Conservation (phyloP, 164 flowering plant genomes). For the Houttuynia cordata region DNA sequence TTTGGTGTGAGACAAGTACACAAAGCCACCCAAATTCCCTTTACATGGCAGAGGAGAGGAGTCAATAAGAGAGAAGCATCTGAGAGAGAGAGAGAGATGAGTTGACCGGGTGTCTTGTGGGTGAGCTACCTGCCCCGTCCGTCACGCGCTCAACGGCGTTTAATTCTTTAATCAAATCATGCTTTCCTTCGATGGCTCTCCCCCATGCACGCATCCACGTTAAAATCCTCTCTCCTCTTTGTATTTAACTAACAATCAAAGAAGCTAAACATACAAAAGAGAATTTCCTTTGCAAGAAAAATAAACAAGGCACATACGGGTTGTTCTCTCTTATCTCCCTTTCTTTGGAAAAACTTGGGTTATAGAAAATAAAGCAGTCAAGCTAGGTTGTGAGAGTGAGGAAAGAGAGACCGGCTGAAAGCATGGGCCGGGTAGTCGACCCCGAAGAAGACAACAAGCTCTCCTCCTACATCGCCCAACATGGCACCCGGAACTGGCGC, state of each 20-base stretch:
- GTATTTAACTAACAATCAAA: neutral
- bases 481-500: slow-evolving; percentile 97
- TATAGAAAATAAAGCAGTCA: neutral
- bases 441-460: slow-evolving; percentile 92
- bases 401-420: neutral
- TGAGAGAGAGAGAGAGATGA: slow-evolving; percentile 11
- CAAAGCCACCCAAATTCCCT: no score
- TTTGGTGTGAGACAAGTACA: neutral
- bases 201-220: slow-evolving; percentile 12
- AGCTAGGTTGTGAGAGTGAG: neutral
- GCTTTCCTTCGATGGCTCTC: slow-evolving; percentile 67
- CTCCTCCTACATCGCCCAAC: slow-evolving; percentile 84
- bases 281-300: neutral
- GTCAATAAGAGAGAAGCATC: neutral
- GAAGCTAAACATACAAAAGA: neutral
- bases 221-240: slow-evolving; percentile 5
- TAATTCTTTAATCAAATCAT: slow-evolving; percentile 93
- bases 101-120: slow-evolving; percentile 77
- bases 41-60: no score
- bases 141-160: slow-evolving; percentile 92
- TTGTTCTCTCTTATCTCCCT: neutral
- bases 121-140: slow-evolving; percentile 89
- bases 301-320: neutral
- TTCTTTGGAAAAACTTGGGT: neutral
- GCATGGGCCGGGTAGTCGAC: slow-evolving; percentile 97